These are phyloP conservation scores for Viridothelium virens DNA, from an alignment of 495 filamentous ascomycete genomes.

Conservation along the genomic window DNA sequence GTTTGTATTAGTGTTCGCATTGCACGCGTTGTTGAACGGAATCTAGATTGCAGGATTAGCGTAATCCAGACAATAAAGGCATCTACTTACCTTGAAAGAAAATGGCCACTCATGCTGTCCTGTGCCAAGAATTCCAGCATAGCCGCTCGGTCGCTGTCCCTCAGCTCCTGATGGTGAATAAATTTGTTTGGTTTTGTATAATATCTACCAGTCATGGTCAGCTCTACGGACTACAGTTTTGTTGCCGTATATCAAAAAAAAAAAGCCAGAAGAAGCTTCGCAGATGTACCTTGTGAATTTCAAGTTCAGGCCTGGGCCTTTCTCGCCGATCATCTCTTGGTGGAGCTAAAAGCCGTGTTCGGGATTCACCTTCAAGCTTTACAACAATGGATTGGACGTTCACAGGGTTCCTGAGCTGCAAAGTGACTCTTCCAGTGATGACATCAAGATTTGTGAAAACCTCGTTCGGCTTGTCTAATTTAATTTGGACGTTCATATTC, in stretches of 20 bases:
- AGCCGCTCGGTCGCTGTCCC: conserved; percentile 31
- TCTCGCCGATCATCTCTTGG: conserved; percentile 41
- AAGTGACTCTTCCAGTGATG: conserved; percentile 59
- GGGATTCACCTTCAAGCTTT: conserved; percentile 87
- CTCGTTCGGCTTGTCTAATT: conserved; percentile 54
- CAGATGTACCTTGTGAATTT: conserved; percentile 68
- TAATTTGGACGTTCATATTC: conserved; percentile 67
- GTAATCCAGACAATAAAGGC: background rate
- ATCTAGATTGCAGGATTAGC: conserved; percentile 41
- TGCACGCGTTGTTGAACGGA: conserved; percentile 86
- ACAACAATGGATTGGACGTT: conserved; percentile 72
- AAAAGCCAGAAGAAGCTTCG: background rate
- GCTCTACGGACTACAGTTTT: background rate
- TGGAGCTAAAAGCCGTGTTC: conserved; percentile 50
- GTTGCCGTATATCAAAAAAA: background rate
- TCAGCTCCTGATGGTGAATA: conserved; percentile 54
- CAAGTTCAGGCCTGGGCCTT: conserved; percentile 52
- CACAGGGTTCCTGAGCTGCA: conserved; percentile 56
- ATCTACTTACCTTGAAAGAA: conserved; percentile 59
- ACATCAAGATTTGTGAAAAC: conserved; percentile 81
- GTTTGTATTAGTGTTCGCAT: conserved; percentile 49
- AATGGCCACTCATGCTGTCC: conserved; percentile 88
- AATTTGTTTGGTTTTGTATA: conserved; percentile 58
- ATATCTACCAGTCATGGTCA: conserved; percentile 40
- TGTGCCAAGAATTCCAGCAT: conserved; percentile 56